These are phyloP conservation scores for Diplodia mutila DNA, from an alignment of 2,329 filamentous ascomycete species.

Conservation along the genomic window DNA sequence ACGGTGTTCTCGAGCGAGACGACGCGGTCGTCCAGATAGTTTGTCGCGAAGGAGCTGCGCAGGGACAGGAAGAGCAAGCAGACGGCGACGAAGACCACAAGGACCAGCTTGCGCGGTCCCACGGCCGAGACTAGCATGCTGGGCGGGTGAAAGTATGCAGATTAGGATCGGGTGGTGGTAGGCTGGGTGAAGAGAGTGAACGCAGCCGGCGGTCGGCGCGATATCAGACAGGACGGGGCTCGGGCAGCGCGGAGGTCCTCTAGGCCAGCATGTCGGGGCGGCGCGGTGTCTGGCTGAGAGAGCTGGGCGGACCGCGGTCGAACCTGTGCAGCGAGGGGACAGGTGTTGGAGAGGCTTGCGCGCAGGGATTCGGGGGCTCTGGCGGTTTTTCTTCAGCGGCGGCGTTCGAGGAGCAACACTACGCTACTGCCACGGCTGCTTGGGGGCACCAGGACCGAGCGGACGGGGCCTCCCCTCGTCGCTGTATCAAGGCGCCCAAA, in stretches of 20 bases:
- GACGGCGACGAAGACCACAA: constrained; percentile 28
- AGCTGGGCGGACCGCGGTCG: constrained; percentile 3
- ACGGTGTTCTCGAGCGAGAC: constrained; percentile 15
- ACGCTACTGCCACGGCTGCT: constrained; percentile 3
- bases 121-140: constrained; percentile 26
- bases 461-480: not conserved
- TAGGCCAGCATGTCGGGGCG: constrained; percentile 13
- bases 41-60: constrained; percentile 23
- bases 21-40: constrained; percentile 18
- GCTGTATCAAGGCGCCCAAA: constrained; percentile 24
- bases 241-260: constrained; percentile 5
- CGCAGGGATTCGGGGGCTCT: constrained; percentile 20
- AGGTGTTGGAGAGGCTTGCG: constrained; percentile 22
- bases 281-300: not conserved
- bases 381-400: constrained; percentile 22
- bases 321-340: constrained; percentile 22
- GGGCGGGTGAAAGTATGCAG: not conserved
- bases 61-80: constrained; percentile 24
- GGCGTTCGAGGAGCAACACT: constrained; percentile 15
- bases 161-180: not conserved
- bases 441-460: constrained; percentile 6
- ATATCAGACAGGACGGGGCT: constrained; percentile 2
- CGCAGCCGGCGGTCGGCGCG: constrained; percentile 22
- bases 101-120: constrained; percentile 27
- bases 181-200: constrained; percentile 5